These are phyloP conservation scores for Ophiostoma fasciatum DNA, from an alignment of 2,329 filamentous ascomycete genomes.

Conservation along the genomic window DNA sequence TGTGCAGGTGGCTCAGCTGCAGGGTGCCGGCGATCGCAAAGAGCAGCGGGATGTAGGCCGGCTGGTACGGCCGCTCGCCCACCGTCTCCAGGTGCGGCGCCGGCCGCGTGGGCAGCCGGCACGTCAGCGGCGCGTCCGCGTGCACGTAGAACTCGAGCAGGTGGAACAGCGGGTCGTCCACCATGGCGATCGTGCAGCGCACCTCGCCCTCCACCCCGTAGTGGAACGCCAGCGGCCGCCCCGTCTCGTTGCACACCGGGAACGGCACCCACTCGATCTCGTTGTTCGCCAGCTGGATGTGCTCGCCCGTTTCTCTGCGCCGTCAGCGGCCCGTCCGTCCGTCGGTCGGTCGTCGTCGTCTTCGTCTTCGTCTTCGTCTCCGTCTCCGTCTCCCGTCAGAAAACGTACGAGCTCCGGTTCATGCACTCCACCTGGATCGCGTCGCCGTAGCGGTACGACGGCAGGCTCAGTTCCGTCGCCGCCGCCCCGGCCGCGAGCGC, in stretches of 20 bases:
- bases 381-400: too few species aligned
- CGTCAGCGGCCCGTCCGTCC: conserved; percentile 4
- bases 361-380: too few species aligned
- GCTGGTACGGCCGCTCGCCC: conserved; percentile 32
- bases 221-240: conserved; percentile 63
- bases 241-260: conserved; percentile 78
- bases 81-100: conserved; percentile 37
- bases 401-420: conserved; percentile 54
- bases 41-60: conserved; percentile 66
- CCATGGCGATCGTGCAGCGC: conserved; percentile 69
- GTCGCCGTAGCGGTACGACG: conserved; percentile 52
- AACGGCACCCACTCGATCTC: conserved; percentile 90
- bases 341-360: too few species aligned
- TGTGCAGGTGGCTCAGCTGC: conserved; percentile 77
- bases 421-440: conserved; percentile 57
- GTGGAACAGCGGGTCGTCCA: conserved; percentile 71
- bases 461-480: conserved; percentile 28
- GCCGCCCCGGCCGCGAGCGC: conserved; percentile 12
- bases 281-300: conserved; percentile 66
- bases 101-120: conserved; percentile 73
- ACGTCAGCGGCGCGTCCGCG: conserved; percentile 83
- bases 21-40: conserved; percentile 82
- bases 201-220: conserved; percentile 73
- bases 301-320: conserved; percentile 72
- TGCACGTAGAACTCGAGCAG: conserved; percentile 96